Evolutionary conservation across 768 basidiomycete species (phyloP).

Genomic region (Termitomyces sp.): DNA sequence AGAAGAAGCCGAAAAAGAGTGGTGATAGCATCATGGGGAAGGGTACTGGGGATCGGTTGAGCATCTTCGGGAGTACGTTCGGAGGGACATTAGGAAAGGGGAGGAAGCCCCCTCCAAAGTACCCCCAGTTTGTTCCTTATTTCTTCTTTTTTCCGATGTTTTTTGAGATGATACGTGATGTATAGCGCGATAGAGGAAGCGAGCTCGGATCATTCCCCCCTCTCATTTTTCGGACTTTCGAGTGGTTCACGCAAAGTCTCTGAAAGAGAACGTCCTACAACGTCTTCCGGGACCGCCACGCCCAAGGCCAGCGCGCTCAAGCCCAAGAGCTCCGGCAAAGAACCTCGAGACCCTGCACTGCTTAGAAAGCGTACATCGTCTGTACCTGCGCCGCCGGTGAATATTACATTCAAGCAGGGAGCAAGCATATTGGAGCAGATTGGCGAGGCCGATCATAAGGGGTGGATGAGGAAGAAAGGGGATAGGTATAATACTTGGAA

Average conservation of each 20-base stretch:
- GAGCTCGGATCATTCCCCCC: slow-evolving; percentile 24
- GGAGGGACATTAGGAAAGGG: slow-evolving; percentile 55
- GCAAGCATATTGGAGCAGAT: slow-evolving; percentile 85
- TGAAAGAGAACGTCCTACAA: slow-evolving; percentile 21
- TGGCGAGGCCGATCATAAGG: slow-evolving; percentile 82
- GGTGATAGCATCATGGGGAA: slow-evolving; percentile 39
- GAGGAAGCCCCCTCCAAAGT: slow-evolving; percentile 79
- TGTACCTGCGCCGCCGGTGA: slow-evolving; percentile 17
- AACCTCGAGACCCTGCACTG: slow-evolving; percentile 31
- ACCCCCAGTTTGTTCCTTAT: slow-evolving; percentile 47
- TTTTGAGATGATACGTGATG: neutral
- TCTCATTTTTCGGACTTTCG: slow-evolving; percentile 47
- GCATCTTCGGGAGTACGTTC: slow-evolving; percentile 76
- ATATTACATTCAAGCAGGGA: slow-evolving; percentile 44
- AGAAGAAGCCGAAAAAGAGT: slow-evolving; percentile 26
- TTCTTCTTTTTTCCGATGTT: slow-evolving; percentile 1
- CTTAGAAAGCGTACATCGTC: slow-evolving; percentile 57
- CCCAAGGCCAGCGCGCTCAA: slow-evolving; percentile 21
- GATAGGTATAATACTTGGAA: slow-evolving; percentile 95
- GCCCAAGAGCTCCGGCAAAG: slow-evolving; percentile 12
- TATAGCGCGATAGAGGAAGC: slow-evolving; percentile 26
- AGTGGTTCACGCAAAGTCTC: slow-evolving; percentile 36
- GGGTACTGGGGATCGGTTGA: slow-evolving; percentile 56
- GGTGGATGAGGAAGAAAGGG: slow-evolving; percentile 96
- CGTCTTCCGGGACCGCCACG: neutral